These are phyloP conservation scores for Basidiobolus meristosporus DNA, from an alignment of 371 early-diverging fungal species.

Conservation along the genomic window DNA sequence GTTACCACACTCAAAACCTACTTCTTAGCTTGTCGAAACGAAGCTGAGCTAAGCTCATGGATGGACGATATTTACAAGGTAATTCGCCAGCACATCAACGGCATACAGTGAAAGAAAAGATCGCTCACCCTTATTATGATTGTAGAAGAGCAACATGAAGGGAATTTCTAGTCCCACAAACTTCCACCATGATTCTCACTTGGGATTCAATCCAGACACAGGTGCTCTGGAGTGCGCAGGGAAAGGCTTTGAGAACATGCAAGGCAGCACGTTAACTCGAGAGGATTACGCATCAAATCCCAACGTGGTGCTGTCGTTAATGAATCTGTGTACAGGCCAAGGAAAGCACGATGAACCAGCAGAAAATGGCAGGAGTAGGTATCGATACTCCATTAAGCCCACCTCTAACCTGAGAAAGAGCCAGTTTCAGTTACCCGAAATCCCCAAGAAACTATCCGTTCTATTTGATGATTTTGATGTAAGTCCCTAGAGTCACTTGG, in stretches of 20 bases:
- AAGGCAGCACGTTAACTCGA: slow-evolving; percentile 76
- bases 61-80: slow-evolving; percentile 86
- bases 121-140: slow-evolving; percentile 1
- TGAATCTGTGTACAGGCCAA: slow-evolving; percentile 84
- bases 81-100: no score
- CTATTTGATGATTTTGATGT: slow-evolving; percentile 1
- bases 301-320: slow-evolving; percentile 85
- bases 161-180: slow-evolving; percentile 64
- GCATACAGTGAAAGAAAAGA: no score
- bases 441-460: slow-evolving; percentile 2
- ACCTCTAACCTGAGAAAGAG: not conserved
- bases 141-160: slow-evolving; percentile 17
- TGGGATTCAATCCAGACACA: slow-evolving; percentile 64
- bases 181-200: slow-evolving; percentile 72
- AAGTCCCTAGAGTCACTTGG: no score
- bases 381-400: not conserved
- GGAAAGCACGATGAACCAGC: slow-evolving; percentile 26
- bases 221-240: slow-evolving; percentile 78
- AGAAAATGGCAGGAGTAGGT: slow-evolving; percentile 8
- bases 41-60: slow-evolving; percentile 91
- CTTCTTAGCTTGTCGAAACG: slow-evolving; percentile 71
- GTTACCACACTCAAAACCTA: slow-evolving; percentile 69
- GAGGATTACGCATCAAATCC: slow-evolving; percentile 92
- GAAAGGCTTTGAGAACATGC: slow-evolving; percentile 77
- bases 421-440: not conserved